A percentile compares a stretch with the other conserved stretches of the same genome.
phyloP scores from a whole-genome alignment of 2,329 filamentous ascomycete species.

The Alternaria tenuissima region DNA sequence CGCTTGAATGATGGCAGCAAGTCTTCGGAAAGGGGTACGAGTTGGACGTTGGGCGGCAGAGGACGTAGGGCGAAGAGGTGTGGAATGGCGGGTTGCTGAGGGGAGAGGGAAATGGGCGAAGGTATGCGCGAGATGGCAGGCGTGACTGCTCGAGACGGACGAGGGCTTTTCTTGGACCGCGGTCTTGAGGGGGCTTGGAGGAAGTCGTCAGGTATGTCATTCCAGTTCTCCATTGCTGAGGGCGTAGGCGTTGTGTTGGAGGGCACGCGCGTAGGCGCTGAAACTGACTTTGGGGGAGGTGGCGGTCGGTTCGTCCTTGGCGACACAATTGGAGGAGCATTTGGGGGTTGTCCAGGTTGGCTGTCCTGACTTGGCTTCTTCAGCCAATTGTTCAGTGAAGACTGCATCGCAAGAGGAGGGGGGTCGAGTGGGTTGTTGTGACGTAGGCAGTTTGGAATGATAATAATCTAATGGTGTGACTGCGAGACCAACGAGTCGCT shows the following conservation, averaged over 20 bases:
- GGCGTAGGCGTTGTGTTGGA: conserved; percentile 24
- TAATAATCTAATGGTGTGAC: not conserved
- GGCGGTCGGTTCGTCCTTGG: conserved; percentile 22
- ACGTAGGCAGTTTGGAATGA: not conserved
- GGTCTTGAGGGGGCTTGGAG: conserved; percentile 34
- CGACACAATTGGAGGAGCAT: conserved; percentile 3
- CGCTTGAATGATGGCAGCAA: conserved; percentile 65
- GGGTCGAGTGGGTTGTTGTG: not conserved
- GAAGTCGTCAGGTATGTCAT: conserved; percentile 40
- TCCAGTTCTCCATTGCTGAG: conserved; percentile 37
- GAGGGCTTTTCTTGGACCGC: conserved; percentile 35
- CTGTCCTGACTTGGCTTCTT: conserved; percentile 53
- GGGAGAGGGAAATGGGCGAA: conserved; percentile 22
- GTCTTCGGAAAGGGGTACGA: conserved; percentile 61
- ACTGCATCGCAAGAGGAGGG: conserved; percentile 48
- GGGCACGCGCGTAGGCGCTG: conserved; percentile 28
- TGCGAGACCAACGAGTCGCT: not conserved
- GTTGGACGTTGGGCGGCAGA: conserved; percentile 60
- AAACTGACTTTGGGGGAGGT: conserved; percentile 31
- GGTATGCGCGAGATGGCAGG: conserved; percentile 28
- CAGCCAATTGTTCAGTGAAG: conserved; percentile 58
- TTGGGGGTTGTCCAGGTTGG: conserved; percentile 26
- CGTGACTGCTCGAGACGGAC: conserved; percentile 29
- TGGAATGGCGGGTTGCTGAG: conserved; percentile 18
- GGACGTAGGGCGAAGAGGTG: conserved; percentile 40